Base-by-base conservation (phyloP, 176 grass and related monocot genomes). In the Carex littledalei region DNA sequence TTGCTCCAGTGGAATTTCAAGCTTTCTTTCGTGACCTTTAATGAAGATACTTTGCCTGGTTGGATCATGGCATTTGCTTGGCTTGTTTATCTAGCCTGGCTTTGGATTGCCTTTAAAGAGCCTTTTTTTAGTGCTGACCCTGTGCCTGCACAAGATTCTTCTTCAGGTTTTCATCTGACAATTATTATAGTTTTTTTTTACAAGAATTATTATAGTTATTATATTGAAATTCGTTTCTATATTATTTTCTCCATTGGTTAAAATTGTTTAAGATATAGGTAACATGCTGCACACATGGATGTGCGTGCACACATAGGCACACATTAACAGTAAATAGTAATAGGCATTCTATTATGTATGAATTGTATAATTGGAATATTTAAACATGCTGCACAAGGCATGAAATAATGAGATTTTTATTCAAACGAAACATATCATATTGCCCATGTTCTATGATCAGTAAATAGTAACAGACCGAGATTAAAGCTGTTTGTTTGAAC, bases 51-150 rank as follows among this genome's bases (percentile, higher is more conserved):
- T 64, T 87, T 94, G 65, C 96, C 96, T 92, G 96, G 96, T 85
- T 99, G 96, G 96, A 63, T 99, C 82, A 99, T 99, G 96, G 93
- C 93, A 84, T 86, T 94, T 91, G 81, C 93, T 87, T 99, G 96
- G 96, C 86, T 99, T 7, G 32, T 89, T 54, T 95, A 95, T 83
- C 91, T 95, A 69, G 52, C 94, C 79, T 95, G 93, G 93, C 83
- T 99, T 67, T 92, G 85, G 21, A 79, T 95, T 76, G 85, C 93
- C 1, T 99, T 99, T 81, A 99, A 92, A 87, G 96, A 99, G 85
- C 96, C 96, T 17, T 81, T 88, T 83, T 87, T 88, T 84, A 76
- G 87, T 65, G 82, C 61, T 57, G 85, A 92, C 49, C 71, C 92
- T 60, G 41, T 79, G 66, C 58, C n/a, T 31, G 78, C 70, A 81